Base-by-base conservation (phyloP, 176 grass and related monocot species). In the Musa acuminata region DNA sequence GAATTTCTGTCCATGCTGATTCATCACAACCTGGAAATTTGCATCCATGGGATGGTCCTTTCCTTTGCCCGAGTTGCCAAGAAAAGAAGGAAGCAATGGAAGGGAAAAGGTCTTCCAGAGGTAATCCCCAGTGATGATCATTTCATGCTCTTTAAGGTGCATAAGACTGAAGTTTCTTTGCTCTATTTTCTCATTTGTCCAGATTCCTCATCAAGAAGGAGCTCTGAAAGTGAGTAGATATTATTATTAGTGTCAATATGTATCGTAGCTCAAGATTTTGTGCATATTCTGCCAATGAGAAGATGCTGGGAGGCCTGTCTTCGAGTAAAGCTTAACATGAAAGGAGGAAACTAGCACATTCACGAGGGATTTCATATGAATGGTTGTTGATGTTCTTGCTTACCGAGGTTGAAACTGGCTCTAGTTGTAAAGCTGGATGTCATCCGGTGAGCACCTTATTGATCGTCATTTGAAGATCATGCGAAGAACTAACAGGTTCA, bases 51-150 rank as follows among this genome's bases (percentile, higher is more conserved):
- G 84, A 91, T 72, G 95, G 95, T 10, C 95, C 95, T 51, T 94
- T 99, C 79, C 88, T 94, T 20, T 99, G 95, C 79, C 69, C 23
- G 52, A 80, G 84, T 66, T 99, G 95, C 66, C 88, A 99, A 64
- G 58, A 87, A 49, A 99, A 94, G 69, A 93, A 89, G 73, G 88
- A 91, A 70, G 95, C 95, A 62, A 99, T 99, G 91, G 91, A 97
- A 60, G 90, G 95, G 11, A 99, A 91, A 87, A 69, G 54, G 26
- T 76, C 20, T 73, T 79, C 73, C 27, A 81, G 71, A 84, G 95
- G 88, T 94, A 81, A 66, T 53, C 9, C 12, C 25, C 19, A 69
- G 29, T 74, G 63, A 4, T 50, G 59, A 55, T 8, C 24, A 74
- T 29, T 52, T 24, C 8, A 51, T 35, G 53, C 69, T 64, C 83